Evolutionary conservation across 345 rosid species (phyloP), one percentile per base, ranked within the genome.

Genomic region (Rhodamnia rubescens): DNA sequence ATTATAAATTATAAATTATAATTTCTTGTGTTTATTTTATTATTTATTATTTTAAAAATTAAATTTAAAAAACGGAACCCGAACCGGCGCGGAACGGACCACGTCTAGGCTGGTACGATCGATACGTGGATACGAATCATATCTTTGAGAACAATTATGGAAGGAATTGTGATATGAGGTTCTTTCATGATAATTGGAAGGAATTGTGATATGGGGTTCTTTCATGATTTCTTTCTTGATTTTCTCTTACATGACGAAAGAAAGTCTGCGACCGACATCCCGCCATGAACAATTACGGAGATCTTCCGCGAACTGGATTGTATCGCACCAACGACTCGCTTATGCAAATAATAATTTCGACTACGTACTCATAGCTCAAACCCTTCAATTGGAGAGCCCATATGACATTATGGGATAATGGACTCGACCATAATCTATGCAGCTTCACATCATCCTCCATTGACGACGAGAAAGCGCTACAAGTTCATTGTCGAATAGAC

Each of bases 311-410:
- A 8, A 89, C 83, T 9, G 91, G 91, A 44, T 87, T 87, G 84
- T 84, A 83, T 24, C 50, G 57, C 56, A 89, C 84, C 7, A 88
- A 84, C 57, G 82, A 53, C 5, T 75, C 56, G 80, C 91, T 88
- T 74, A 86, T 91, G 86, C 82, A n/a, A 53, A 47, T 11, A 3
- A 91, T 85, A 55, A 87, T 88, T 87, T 90, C 85, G 15, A 87
- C 90, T 13, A 86, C 15, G 53, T 86, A 86, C 5, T 86, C 84
- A 53, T 83, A 91, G 26, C 85, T 54, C 75, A 90, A 59, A 59
- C 90, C 90, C 80, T 91, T 91, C 55, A 88, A 44, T 57, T 88
- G 86, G 82, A 90, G 89, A 24, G 86, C 89, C 89, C 90, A 88
- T 9, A 87, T 81, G 32, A 91, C 40, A 11, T 87, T 87, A 53